phyloP scores from a whole-genome alignment of 306 rosid species.

The Hylodesmum podocarpum region DNA sequence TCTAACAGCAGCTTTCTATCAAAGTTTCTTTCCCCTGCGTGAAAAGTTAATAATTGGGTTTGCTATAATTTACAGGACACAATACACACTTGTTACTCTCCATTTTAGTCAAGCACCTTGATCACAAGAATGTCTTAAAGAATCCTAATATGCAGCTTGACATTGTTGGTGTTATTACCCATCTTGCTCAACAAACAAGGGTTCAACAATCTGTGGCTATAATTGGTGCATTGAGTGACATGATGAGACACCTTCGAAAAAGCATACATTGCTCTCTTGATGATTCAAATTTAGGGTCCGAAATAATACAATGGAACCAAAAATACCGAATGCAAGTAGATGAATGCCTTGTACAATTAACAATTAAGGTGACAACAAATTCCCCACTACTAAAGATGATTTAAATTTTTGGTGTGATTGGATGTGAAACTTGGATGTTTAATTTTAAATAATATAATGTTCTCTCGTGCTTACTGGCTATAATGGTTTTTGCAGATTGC shows the following conservation, averaged over 20 bases:
- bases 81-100: conserved; percentile 84
- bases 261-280: conserved; percentile 91
- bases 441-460: conserved; percentile 32
- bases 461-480: conserved; percentile 34
- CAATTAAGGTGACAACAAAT: conserved; percentile 65
- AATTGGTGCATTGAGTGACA: conserved; percentile 74
- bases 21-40: conserved; percentile 5
- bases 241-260: conserved; percentile 89
- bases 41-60: conserved; percentile 19
- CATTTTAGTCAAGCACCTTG: conserved; percentile 90
- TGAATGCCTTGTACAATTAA: conserved; percentile 80
- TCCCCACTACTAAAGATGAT: conserved; percentile 13
- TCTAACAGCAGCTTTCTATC: conserved; percentile 11
- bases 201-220: conserved; percentile 80
- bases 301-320: conserved; percentile 76
- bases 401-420: conserved; percentile 22
- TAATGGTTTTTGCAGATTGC: conserved; percentile 68
- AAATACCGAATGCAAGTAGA: conserved; percentile 70
- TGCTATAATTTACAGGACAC: conserved; percentile 61
- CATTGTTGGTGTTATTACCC: conserved; percentile 69
- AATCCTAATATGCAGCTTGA: conserved; percentile 87
- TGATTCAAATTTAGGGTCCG: conserved; percentile 72
- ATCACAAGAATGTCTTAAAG: conserved; percentile 90
- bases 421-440: conserved; percentile 19
- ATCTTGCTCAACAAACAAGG: conserved; percentile 73